Base-by-base conservation (phyloP, 352 stramenopile genomes). In the Globisporangium sylvaticum region DNA sequence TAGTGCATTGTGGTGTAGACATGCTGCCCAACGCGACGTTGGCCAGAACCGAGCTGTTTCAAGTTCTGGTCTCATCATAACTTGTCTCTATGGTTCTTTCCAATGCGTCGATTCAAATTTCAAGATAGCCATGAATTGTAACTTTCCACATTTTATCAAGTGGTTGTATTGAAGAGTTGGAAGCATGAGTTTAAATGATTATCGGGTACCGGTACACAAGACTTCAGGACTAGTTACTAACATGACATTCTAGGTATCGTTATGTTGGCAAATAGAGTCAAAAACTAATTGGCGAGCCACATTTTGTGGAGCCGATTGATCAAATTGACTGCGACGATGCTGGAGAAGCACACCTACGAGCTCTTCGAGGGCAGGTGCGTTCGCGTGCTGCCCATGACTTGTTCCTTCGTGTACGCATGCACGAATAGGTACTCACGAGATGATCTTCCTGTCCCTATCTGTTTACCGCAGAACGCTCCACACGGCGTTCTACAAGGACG, bases 401-500 rank as follows among this genome's bases (percentile, higher is more conserved):
- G 10, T 25, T 29, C 25, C 20, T 27, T 2, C 24, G 8, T 25
- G 54, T 20, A 18, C 3, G n/a, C 10, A n/a, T 44, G 5, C 8
- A 25, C 7, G 3, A n/a, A 14, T 44, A 55, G n/a, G n/a, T n/a
- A n/a, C n/a, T n/a, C n/a, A n/a, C n/a, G n/a, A n/a, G n/a, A n/a
- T n/a, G n/a, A n/a, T n/a, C 20, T 42, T 9, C 4, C 5, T 29
- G 12, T 6, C n/a, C n/a, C 31, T 9, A 4, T 52, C 14, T 44
- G 10, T 46, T 14, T 37, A 4, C 0, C 18, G 5, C 63, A 92
- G 87, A 48, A 90, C 81, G 64, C 79, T 95, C 6, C 85, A 95
- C 62, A 71, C 86, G 25, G 85, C 73, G 4, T 90, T 85, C 67
- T 95, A 86, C 65, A 83, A 74, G 61, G 68, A 90, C 58, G 87